Base-by-base conservation (phyloP, 768 basidiomycete genomes). In the Hypholoma fasciculare region DNA sequence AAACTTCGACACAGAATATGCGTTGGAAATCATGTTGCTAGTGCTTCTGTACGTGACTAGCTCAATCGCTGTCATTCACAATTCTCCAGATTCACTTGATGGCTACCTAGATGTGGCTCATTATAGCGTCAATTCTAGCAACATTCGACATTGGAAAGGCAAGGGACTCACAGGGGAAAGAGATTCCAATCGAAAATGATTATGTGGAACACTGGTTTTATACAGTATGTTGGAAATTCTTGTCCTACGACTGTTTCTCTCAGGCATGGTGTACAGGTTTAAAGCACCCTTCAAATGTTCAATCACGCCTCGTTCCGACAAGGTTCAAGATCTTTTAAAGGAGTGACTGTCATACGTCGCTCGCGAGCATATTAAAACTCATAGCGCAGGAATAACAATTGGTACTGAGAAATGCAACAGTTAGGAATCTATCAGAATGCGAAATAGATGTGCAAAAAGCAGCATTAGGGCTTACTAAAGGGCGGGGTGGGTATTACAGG, bases 21-120 rank as follows among this genome's bases (percentile, higher is more conserved):
- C 48, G 63, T 48, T 2, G 63, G 63, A 27, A 61, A 61, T 36
- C 39, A 56, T 9, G 40, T 61, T 13, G 63, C 63, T 1, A 64
- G 63, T 23, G 9, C 49, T 12, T 40, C 52, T 7, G 63, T 61
- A 46, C 6, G 48, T 49, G 12, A 8, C 4, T 17, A 7, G 19
- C 26, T 20, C 11, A 19, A 1, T 7, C 51, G 38, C 46, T 19
- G 8, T 20, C 39, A 5, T n/a, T 49, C 14, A 11, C 3, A 16
- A 12, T 4, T 8, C 14, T 11, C 7, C 20, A 17, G 34, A n/a
- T 11, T 23, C 9, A 20, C 23, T 23, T 23, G 23, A 23, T 4
- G 17, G 8, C 23, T 49, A 9, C 7, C 19, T 5, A 56, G 55
- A 38, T 56, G 47, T 56, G 55, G 55, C 4, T 48, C 11, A 56